Conservation (phyloP, 306 rosid genomes). For the Medicago arabica region DNA sequence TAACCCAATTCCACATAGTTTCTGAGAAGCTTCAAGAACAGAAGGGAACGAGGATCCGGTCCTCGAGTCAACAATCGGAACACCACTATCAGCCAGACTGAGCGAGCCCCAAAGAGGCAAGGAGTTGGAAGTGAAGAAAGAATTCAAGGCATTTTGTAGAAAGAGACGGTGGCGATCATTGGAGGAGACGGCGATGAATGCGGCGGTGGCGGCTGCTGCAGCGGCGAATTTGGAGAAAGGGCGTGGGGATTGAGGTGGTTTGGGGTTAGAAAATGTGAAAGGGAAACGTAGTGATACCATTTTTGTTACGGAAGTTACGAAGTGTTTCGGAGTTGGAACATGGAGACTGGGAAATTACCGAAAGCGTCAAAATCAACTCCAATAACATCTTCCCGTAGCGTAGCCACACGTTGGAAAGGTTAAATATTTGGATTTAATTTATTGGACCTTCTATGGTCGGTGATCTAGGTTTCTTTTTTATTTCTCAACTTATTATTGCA, state of each 20-base stretch:
- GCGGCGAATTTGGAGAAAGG: slow-evolving; percentile 47
- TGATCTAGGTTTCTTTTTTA: too few relatives aligned
- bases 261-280: slow-evolving; percentile 74
- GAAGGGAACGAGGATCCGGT: slow-evolving; percentile 79
- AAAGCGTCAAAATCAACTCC: background rate
- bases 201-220: slow-evolving; percentile 24
- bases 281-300: slow-evolving; percentile 90
- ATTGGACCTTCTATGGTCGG: too few relatives aligned
- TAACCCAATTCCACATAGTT: slow-evolving; percentile 82
- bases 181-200: slow-evolving; percentile 49
- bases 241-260: slow-evolving; percentile 49
- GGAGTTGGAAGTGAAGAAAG: slow-evolving; percentile 51
- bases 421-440: too few relatives aligned
- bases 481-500: too few relatives aligned
- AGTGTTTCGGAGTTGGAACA: background rate
- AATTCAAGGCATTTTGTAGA: slow-evolving; percentile 55
- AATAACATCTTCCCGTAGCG: too few relatives aligned
- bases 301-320: slow-evolving; percentile 31
- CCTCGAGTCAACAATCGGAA: slow-evolving; percentile 59
- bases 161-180: slow-evolving; percentile 47
- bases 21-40: slow-evolving; percentile 60
- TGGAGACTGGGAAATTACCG: background rate
- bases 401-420: too few relatives aligned
- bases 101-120: slow-evolving; percentile 75
- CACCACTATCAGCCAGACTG: slow-evolving; percentile 56